A percentile compares a stretch with the other conserved stretches of the same genome.
Evolutionary conservation across 768 basidiomycete genomes (phyloP).

Genomic region (Cystobasidium tubakii): DNA sequence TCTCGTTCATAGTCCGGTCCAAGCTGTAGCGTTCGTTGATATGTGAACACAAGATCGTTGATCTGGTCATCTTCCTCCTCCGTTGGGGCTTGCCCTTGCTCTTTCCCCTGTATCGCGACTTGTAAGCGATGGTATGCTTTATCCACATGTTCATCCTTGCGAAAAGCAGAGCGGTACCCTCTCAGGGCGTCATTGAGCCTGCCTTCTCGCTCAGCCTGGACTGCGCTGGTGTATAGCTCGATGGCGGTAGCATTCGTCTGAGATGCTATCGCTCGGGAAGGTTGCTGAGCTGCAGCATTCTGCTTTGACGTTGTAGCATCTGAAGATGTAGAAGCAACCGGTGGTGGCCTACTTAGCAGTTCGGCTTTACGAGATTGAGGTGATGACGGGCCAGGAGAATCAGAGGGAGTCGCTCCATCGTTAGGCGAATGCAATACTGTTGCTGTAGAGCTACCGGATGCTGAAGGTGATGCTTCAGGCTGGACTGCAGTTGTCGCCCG

Average conservation of each 20-base stretch:
- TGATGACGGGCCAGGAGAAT: constrained; percentile 6
- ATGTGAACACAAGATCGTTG: constrained; percentile 34
- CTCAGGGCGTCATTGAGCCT: constrained; percentile 38
- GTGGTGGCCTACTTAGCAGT: constrained; percentile 13
- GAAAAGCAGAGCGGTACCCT: constrained; percentile 34
- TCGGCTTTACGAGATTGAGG: constrained; percentile 15
- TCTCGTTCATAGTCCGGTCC: constrained; percentile 42
- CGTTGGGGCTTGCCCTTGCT: background rate
- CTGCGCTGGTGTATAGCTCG: constrained; percentile 43
- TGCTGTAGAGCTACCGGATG: background rate
- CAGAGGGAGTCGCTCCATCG: background rate
- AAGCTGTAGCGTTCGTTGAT: constrained; percentile 43
- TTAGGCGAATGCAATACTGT: background rate
- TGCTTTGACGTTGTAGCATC: background rate
- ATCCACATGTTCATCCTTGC: constrained; percentile 44
- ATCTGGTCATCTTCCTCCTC: background rate
- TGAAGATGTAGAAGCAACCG: background rate
- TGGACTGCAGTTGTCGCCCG: background rate
- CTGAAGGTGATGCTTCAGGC: background rate
- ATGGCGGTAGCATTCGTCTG: constrained; percentile 36
- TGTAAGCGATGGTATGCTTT: constrained; percentile 39
- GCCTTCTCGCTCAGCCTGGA: constrained; percentile 41
- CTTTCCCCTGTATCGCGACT: background rate
- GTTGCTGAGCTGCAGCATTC: background rate
- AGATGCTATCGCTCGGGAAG: background rate